phyloP scores from a whole-genome alignment of 2,329 filamentous ascomycete species.

The Lecanicillium sp. region DNA sequence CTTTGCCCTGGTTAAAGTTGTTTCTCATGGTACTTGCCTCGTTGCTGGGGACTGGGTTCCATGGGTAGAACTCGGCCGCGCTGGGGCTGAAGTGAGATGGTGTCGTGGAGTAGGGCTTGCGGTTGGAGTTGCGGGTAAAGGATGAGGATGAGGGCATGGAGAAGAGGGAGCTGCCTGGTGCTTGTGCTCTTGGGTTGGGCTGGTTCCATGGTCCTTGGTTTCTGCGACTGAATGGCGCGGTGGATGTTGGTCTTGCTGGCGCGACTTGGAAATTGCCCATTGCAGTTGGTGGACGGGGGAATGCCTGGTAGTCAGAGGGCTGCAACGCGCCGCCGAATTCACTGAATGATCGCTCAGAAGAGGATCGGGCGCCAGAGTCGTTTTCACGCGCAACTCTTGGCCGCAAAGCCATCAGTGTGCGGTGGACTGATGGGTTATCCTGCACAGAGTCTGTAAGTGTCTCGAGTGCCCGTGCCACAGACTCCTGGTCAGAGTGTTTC shows the following conservation, averaged over 20 bases:
- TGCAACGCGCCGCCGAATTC: background rate
- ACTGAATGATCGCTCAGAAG: background rate
- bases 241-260: background rate
- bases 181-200: too few relatives aligned
- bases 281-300: too few relatives aligned
- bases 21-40: constrained; percentile 13
- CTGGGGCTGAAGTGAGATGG: constrained; percentile 21
- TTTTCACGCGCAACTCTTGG: too few relatives aligned
- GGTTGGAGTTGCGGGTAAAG: constrained; percentile 6
- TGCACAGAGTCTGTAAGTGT: constrained; percentile 21
- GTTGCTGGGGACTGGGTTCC: constrained; percentile 15
- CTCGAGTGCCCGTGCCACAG: constrained; percentile 23
- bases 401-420: constrained; percentile 19
- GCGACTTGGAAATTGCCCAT: background rate
- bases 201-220: background rate
- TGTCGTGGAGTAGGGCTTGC: constrained; percentile 5
- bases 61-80: constrained; percentile 25
- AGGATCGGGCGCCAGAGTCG: background rate
- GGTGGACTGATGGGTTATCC: constrained; percentile 18
- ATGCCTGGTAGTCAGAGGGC: too few relatives aligned
- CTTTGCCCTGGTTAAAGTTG: constrained; percentile 15
- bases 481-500: constrained; percentile 23
- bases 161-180: background rate
- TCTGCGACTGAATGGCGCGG: constrained; percentile 3
- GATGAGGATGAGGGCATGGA: constrained; percentile 13